Evolutionary conservation across 2,329 filamentous ascomycete genomes (phyloP), one percentile per base, ranked within the genome.

Genomic region (Monosporascus sp.): DNA sequence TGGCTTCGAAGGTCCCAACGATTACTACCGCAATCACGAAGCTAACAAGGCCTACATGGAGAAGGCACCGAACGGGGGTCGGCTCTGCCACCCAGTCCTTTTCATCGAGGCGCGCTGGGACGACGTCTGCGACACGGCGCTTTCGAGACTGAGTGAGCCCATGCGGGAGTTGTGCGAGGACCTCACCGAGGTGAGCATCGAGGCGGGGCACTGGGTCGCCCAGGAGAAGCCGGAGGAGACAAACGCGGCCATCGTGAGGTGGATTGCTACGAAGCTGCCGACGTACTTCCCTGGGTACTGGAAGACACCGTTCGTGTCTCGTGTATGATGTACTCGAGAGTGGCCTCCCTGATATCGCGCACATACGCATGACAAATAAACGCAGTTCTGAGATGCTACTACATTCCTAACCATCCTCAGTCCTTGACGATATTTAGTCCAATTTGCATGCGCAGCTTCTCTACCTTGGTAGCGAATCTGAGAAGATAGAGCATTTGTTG

Each of bases 11-110:
- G 22, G 49, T 0, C 52, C 26, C 0, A 48, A 51, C 3, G 54
- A 54, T 11, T 63, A 61, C 40, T 79, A 79, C 53, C 54, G 72
- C 37, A 73, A 79, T 56, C 71, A 76, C 55, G 63, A 68, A 6
- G 63, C 59, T 14, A 79, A 79, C 51, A 59, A 56, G 3, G 68
- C 66, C 40, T 79, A 74, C 59, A 69, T 67, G 7, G 20, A 17
- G 2, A 49, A 52, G 5, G 56, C 57, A 7, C 48, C 60, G 6
- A 63, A 62, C 53, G 68, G 70, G 20, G 66, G 68, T 2, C 52
- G 49, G 26, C 57, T 79, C 43, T 69, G 66, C 51, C 66, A 73
- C 51, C 68, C 68, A 2, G 65, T 65, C 7, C 54, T 69, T 19
- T 68, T 68, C 44, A 54, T 69, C 20, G 69, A 74, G 45, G 71